A percentile compares a stretch with the other conserved stretches of the same genome.
Evolutionary conservation across 208 protist genomes (phyloP).

Genomic region (Leishmania tropica): DNA sequence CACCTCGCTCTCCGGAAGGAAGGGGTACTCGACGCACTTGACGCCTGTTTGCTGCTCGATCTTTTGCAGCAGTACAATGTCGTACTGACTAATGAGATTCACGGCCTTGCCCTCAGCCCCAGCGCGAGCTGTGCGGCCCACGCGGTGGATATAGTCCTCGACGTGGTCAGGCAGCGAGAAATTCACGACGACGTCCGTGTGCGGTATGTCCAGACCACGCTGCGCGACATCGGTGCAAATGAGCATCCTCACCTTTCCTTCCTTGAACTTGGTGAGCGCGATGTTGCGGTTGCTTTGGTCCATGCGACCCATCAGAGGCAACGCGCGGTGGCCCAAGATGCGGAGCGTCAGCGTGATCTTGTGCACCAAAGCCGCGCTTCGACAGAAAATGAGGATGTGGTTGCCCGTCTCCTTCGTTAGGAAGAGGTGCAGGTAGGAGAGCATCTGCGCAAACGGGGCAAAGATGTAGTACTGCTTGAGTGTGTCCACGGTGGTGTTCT

Average conservation of each 20-base stretch:
- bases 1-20: slow-evolving; percentile 76
- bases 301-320: slow-evolving; percentile 94
- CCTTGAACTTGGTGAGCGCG: slow-evolving; percentile 90
- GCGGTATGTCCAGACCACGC: slow-evolving; percentile 98
- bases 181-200: slow-evolving; percentile 98
- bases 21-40: slow-evolving; percentile 90
- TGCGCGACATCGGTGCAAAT: slow-evolving; percentile 94
- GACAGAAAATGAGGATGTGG: slow-evolving; percentile 93
- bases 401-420: slow-evolving; percentile 89
- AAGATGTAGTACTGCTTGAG: slow-evolving; percentile 98
- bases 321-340: slow-evolving; percentile 86
- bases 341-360: slow-evolving; percentile 91
- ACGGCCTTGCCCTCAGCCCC: slow-evolving; percentile 94
- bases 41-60: slow-evolving; percentile 97
- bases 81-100: slow-evolving; percentile 96
- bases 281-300: slow-evolving; percentile 91
- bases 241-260: slow-evolving; percentile 88
- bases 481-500: slow-evolving; percentile 97
- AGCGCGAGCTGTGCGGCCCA: slow-evolving; percentile 96
- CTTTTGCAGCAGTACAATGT: slow-evolving; percentile 98
- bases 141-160: slow-evolving; percentile 98
- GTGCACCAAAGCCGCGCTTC: slow-evolving; percentile 89
- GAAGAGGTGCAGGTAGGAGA: slow-evolving; percentile 88
- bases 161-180: slow-evolving; percentile 96
- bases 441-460: slow-evolving; percentile 94